These are phyloP conservation scores for Pseudogymnoascus sp. DNA, from an alignment of 2,329 filamentous ascomycete genomes.

Conservation along the genomic window DNA sequence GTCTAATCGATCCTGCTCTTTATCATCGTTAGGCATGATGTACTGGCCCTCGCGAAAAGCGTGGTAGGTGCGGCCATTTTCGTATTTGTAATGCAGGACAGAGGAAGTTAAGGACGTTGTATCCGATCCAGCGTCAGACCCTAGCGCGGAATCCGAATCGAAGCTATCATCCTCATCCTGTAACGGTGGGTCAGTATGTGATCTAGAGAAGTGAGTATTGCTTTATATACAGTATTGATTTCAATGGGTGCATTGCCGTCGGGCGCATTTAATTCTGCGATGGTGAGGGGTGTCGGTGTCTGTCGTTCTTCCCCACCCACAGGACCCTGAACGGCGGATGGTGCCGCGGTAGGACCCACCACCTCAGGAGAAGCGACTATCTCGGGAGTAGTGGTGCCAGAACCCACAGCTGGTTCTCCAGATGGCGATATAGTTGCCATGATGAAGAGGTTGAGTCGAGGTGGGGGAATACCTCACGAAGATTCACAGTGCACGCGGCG, in stretches of 20 bases:
- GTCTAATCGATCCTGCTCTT: constrained; percentile 12
- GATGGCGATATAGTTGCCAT: background rate
- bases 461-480: background rate
- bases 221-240: background rate
- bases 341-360: background rate
- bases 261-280: background rate
- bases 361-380: background rate
- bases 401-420: background rate
- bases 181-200: background rate
- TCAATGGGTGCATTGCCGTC: background rate
- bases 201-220: background rate
- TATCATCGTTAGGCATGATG: constrained; percentile 11
- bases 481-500: background rate
- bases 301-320: background rate
- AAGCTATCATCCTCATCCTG: background rate
- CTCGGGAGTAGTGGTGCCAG: background rate
- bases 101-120: constrained; percentile 33
- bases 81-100: constrained; percentile 36
- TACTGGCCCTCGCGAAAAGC: constrained; percentile 15
- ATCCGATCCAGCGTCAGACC: background rate
- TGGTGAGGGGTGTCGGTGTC: background rate
- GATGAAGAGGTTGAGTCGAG: background rate
- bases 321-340: background rate
- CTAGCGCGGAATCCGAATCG: constrained; percentile 5
- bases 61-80: constrained; percentile 40